Percentiles rank a stretch among this genome's conserved stretches.
These are phyloP conservation scores for Acanthamoeba sp. DNA, from an alignment of 208 protist genomes.

Conservation along the genomic window DNA sequence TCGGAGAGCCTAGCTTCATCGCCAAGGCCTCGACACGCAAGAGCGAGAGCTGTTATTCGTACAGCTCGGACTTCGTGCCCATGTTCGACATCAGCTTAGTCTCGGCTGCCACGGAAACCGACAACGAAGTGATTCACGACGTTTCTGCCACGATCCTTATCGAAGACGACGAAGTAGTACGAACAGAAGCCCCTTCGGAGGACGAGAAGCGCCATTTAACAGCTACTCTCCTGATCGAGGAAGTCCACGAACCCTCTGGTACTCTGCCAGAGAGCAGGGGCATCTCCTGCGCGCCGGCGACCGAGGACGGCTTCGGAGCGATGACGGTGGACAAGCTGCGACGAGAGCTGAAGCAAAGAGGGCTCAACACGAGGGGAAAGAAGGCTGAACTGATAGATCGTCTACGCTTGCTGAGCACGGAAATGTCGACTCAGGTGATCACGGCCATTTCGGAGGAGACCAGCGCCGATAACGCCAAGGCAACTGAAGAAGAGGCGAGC, in stretches of 20 bases:
- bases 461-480: no score
- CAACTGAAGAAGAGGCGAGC: no score
- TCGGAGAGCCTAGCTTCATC: not conserved
- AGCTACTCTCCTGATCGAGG: not conserved
- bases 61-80: not conserved
- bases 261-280: no score
- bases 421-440: no score
- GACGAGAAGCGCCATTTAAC: not conserved
- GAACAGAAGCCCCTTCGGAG: not conserved
- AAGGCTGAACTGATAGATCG: constrained; percentile 25
- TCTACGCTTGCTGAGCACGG: not conserved
- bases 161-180: not conserved
- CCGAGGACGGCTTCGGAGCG: not conserved
- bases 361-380: not conserved
- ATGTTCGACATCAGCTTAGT: constrained; percentile 1
- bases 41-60: not conserved
- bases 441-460: no score
- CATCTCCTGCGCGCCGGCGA: no score
- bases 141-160: not conserved
- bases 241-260: no score
- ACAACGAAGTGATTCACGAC: not conserved
- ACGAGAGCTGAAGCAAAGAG: constrained; percentile 37
- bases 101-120: not conserved
- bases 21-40: not conserved
- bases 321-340: constrained; percentile 27